phyloP scores from a whole-genome alignment of 1,284 basidiomycete species.

The Moesziomyces aphidis region DNA sequence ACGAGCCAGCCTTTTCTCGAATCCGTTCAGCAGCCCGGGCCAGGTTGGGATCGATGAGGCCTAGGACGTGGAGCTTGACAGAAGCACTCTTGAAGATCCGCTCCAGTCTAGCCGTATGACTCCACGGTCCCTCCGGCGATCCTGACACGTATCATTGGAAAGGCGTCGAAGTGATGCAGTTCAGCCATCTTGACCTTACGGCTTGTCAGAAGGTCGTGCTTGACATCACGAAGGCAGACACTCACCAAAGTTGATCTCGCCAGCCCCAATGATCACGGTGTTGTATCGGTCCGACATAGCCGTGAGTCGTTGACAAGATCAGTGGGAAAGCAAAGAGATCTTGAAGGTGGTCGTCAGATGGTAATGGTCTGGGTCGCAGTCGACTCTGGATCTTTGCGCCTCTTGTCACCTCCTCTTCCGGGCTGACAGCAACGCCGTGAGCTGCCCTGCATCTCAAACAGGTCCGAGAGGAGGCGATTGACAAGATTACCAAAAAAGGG shows the following conservation, averaged over 20 bases:
- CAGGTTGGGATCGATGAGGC: constrained; percentile 54
- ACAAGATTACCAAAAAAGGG: no score
- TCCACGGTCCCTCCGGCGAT: constrained; percentile 47
- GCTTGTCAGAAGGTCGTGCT: not conserved
- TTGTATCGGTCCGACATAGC: constrained; percentile 17
- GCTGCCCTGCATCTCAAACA: no score
- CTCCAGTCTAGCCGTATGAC: constrained; percentile 32
- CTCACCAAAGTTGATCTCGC: constrained; percentile 50
- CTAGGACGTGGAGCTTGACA: constrained; percentile 32
- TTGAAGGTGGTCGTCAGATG: not conserved
- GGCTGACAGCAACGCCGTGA: no score
- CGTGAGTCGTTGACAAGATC: not conserved
- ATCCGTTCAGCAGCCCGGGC: constrained; percentile 30
- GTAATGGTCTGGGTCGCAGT: no score
- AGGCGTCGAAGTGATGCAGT: no score
- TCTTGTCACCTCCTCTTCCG: no score
- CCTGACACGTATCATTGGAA: constrained; percentile 5
- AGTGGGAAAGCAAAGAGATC: not conserved
- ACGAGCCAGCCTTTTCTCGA: constrained; percentile 10
- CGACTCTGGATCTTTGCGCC: no score
- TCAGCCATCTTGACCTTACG: no score
- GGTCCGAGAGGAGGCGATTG: no score
- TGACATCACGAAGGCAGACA: not conserved
- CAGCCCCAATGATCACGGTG: constrained; percentile 38
- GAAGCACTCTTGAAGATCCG: constrained; percentile 17